Base-by-base conservation (phyloP, 2,329 filamentous ascomycete genomes). In the Clarireedia hainanense region DNA sequence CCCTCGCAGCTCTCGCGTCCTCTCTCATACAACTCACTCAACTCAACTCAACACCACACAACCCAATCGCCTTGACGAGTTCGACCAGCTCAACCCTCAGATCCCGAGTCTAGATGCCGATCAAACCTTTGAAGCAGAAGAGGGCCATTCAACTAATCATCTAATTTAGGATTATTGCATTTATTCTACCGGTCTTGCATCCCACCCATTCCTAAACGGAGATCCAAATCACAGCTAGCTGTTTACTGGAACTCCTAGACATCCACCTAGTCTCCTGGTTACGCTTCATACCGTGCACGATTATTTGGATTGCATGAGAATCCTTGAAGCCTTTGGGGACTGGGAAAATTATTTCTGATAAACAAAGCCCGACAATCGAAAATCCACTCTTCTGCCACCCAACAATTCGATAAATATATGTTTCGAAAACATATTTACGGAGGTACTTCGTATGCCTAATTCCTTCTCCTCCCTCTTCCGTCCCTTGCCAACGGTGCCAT, bases 91-190 rank as follows among this genome's bases (percentile, higher is more conserved):
- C 30, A 34, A 34, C 30, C 12, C 30, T 34, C 30, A 12, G 30
- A 34, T 52, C n/a, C 50, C 50, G 39, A 52, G 39, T 46, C 50
- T 46, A 46, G 45, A 45, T 46, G 39, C 15, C 40, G 26, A 52
- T 46, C 50, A 34, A 36, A 23, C 6, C 39, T 15, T 14, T 12
- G 30, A 12, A 34, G 30, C 17, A 12, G n/a, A 23, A 14, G 23
- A n/a, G 45, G 20, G 2, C 39, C 7, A 26, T 34, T 24, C 26
- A 6, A 24, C 50, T 46, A 36, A 52, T 46, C 7, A 45, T 34
- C 7, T 52, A 36, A 52, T 40, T 50, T 37, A 39, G 20, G 30
- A 24, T 9, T 20, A 24, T 37, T 39, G 24, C 26, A 26, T 24
- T 24, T 7, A 39, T n/a, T 17, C 34, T 40, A 17, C 30, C n/a